phyloP scores from a whole-genome alignment of 495 filamentous ascomycete genomes.

The Neurospora hispaniola region DNA sequence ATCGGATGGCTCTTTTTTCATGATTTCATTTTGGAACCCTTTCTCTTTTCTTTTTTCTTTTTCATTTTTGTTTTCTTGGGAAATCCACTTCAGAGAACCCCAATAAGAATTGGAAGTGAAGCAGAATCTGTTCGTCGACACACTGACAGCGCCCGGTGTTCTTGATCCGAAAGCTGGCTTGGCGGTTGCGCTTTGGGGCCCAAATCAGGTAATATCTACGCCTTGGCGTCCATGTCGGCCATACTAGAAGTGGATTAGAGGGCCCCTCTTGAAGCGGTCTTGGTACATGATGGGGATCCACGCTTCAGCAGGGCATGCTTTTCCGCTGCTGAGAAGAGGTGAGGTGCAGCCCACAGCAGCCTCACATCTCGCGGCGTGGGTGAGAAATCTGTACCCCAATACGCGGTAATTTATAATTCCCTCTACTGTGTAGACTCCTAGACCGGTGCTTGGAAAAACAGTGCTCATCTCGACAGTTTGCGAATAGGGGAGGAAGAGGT shows the following conservation, averaged over 20 bases:
- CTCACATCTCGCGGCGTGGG: neutral
- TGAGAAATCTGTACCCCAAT: neutral
- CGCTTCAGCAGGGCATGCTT: neutral
- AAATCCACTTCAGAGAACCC: neutral
- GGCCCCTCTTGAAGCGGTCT: neutral
- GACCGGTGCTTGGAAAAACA: neutral
- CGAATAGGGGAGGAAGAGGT: neutral
- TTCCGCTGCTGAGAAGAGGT: neutral
- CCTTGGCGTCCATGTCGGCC: neutral
- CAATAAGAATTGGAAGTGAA: neutral
- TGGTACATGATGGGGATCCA: neutral
- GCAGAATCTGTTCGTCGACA: neutral
- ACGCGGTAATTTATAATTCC: neutral
- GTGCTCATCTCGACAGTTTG: neutral
- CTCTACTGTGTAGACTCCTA: too few relatives aligned
- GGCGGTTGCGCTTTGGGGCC: neutral
- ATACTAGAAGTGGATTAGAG: neutral
- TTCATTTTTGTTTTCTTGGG: neutral
- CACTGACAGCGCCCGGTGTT: neutral
- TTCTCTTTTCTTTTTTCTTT: too few relatives aligned
- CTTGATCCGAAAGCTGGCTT: neutral
- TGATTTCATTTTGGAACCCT: too few relatives aligned
- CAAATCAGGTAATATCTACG: neutral
- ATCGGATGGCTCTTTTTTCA: neutral
- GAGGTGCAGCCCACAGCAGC: neutral